Evolutionary conservation across 257 asterid species (phyloP).

Genomic region (Eucommia ulmoides): DNA sequence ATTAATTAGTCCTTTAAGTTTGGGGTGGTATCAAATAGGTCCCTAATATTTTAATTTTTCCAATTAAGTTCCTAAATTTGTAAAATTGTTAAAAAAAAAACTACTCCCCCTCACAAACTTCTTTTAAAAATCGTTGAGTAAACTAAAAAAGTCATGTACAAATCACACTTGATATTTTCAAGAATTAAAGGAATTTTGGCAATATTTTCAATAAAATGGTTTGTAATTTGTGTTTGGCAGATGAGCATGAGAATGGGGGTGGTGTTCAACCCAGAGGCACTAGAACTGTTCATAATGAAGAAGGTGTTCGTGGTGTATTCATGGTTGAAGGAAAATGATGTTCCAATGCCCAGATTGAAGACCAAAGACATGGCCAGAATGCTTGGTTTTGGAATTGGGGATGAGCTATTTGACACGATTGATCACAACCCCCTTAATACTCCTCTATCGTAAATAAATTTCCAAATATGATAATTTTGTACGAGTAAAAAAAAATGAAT

Average conservation of each 20-base stretch:
- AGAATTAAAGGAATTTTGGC: too few relatives aligned
- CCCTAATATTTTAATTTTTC: not conserved
- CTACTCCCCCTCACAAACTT: not conserved
- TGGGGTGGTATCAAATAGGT: too few relatives aligned
- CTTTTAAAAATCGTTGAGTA: not conserved
- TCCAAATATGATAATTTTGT: too few relatives aligned
- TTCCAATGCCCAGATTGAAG: conserved; percentile 56
- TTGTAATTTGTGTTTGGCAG: conserved; percentile 24
- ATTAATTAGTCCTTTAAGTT: too few relatives aligned
- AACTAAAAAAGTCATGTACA: not conserved
- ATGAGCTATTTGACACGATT: conserved; percentile 68
- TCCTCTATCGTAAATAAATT: conserved; percentile 1
- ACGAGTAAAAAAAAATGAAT: too few relatives aligned
- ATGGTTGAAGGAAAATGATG: conserved; percentile 59
- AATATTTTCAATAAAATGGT: too few relatives aligned
- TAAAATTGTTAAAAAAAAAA: too few relatives aligned
- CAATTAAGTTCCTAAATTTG: not conserved
- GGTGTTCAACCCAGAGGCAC: conserved; percentile 83
- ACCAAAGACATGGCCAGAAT: conserved; percentile 83
- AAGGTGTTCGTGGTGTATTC: conserved; percentile 58
- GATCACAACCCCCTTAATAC: conserved; percentile 16
- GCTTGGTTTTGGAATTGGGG: conserved; percentile 86
- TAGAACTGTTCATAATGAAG: conserved; percentile 63
- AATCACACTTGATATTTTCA: not conserved
- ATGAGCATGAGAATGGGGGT: conserved; percentile 76